Evolutionary conservation across 352 stramenopile genomes (phyloP).

Genomic region (Pythium sp.): DNA sequence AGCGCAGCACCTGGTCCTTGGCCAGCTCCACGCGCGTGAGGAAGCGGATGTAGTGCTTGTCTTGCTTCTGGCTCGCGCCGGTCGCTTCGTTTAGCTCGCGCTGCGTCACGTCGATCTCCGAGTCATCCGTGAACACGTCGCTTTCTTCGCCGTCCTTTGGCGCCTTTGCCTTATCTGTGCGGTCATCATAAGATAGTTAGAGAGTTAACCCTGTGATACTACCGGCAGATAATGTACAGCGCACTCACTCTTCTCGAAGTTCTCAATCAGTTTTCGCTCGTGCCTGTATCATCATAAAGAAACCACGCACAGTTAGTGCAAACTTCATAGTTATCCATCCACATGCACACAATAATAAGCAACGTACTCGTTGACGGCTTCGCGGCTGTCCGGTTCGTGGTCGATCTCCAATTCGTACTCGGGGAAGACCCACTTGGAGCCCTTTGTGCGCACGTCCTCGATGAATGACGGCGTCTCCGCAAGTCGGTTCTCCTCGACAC

Average conservation of each 20-base stretch:
- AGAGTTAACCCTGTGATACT: no score
- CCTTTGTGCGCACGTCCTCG: slow-evolving; percentile 36
- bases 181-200: slow-evolving; percentile 1
- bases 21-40: slow-evolving; percentile 78
- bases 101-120: slow-evolving; percentile 73
- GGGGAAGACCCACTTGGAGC: slow-evolving; percentile 76
- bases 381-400: slow-evolving; percentile 55
- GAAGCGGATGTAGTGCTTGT: slow-evolving; percentile 80
- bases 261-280: slow-evolving; percentile 69
- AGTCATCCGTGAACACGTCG: slow-evolving; percentile 67
- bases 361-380: slow-evolving; percentile 62
- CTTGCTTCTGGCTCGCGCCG: slow-evolving; percentile 53
- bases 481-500: slow-evolving; percentile 23
- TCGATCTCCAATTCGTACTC: slow-evolving; percentile 79
- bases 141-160: slow-evolving; percentile 25
- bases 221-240: no score
- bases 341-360: neutral
- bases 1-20: slow-evolving; percentile 86
- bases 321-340: neutral
- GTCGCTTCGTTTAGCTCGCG: slow-evolving; percentile 73
- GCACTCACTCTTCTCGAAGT: slow-evolving; percentile 62
- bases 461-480: slow-evolving; percentile 35
- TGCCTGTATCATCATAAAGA: slow-evolving; percentile 20
- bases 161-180: slow-evolving; percentile 14
- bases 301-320: neutral